Evolutionary conservation across 257 asterid species (phyloP).

Genomic region (Solanum arcanum): DNA sequence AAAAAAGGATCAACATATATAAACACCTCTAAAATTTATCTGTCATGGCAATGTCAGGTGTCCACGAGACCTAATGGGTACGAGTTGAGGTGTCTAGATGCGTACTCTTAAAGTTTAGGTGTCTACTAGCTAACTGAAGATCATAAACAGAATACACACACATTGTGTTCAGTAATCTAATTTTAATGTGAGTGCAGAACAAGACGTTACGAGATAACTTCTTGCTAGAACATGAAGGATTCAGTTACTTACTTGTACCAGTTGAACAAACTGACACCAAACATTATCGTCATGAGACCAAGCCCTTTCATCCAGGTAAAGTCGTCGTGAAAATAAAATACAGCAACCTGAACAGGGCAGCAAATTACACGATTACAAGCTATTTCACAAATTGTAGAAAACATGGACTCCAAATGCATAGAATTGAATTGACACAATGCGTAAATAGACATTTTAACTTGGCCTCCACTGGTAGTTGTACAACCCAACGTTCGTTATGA

Average conservation of each 20-base stretch:
- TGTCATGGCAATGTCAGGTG: background rate
- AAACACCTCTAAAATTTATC: background rate
- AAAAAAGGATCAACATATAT: background rate
- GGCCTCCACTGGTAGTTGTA: no score
- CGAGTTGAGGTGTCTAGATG: background rate
- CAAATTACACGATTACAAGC: background rate
- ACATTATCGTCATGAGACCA: conserved; percentile 71
- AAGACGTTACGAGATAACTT: background rate
- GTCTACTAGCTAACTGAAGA: no score
- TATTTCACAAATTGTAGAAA: background rate
- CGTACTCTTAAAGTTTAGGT: background rate
- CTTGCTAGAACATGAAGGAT: background rate
- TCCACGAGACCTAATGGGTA: background rate
- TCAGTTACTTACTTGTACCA: conserved; percentile 97
- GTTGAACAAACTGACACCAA: conserved; percentile 89
- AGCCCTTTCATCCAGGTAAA: conserved; percentile 82
- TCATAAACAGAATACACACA: background rate
- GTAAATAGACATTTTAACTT: background rate
- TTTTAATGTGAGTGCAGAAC: background rate
- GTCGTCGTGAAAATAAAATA: conserved; percentile 81
- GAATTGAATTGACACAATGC: background rate
- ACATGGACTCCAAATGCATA: background rate
- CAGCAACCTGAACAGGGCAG: conserved; percentile 65
- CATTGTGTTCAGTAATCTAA: background rate
- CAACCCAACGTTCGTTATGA: no score